Base-by-base conservation (phyloP, 495 filamentous ascomycete species). In the Lichenothelia convexa region DNA sequence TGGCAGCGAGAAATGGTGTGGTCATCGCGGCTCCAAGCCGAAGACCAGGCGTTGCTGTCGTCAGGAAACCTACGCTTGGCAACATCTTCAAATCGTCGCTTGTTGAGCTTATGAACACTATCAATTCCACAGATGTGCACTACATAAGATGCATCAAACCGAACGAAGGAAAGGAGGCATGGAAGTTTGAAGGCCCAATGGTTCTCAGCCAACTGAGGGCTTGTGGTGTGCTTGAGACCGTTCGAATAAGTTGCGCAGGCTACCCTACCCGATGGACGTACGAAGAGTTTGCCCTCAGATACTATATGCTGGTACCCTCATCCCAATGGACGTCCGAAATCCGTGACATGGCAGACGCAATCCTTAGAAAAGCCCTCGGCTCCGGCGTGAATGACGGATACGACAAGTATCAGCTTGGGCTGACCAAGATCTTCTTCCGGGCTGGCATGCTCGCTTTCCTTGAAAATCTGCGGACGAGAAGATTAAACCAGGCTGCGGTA, bases 71-170 rank as follows among this genome's bases (percentile, higher is more conserved):
- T 21, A 99, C 89, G 2, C 71, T 99, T 21, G 89, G 89, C 47
- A 89, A 87, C 44, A 97, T 97, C 43, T 97, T 97, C 74, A 93
- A 93, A 53, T 91, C 84, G 3, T 95, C 89, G 11, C 65, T 97
- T 49, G 94, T 99, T 46, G 91, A 99, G 53, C 69, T 99, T 33
- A 99, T 99, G 89, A 62, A 71, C 49, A 99, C 91, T 0, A 99
- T 99, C 52, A 92, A 92, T 49, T 84, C 74, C 39, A 99, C 89
- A 6, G 87, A 99, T 46, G 89, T 99, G 24, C 89, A 99, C 57
- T 99, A 99, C 57, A 99, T 99, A 47, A 80, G 89, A 40, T 99
- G 89, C 56, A 99, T 99, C 61, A 99, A 99, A 57, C 89, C 89
- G 2, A 99, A 99, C 51, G 89, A 99, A 59, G 81, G 77, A 41